Conservation (phyloP, 2,329 filamentous ascomycete species). For the Hysterium pulicare region DNA sequence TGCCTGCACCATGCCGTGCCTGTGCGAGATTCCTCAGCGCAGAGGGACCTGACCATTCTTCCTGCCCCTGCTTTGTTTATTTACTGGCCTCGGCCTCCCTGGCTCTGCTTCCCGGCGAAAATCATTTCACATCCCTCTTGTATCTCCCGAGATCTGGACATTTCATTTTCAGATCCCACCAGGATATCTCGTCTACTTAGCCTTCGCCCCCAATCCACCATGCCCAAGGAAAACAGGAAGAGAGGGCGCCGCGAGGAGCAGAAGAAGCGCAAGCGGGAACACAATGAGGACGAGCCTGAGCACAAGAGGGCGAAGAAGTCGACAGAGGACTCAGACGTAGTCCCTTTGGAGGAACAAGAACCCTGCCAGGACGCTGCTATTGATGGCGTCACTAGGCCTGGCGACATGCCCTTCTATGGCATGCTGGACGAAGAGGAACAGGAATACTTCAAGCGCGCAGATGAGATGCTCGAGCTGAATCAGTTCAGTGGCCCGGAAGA, state of each 20-base stretch:
- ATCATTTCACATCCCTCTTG: too few species aligned
- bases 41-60: too few species aligned
- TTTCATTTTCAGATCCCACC: not conserved
- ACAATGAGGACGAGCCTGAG: slow-evolving; percentile 36
- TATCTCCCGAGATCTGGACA: too few species aligned
- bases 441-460: slow-evolving; percentile 88
- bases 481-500: slow-evolving; percentile 73
- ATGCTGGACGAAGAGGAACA: slow-evolving; percentile 90
- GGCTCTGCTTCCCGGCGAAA: too few species aligned
- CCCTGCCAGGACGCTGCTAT: slow-evolving; percentile 18
- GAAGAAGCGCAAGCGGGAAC: slow-evolving; percentile 51
- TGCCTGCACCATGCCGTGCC: too few species aligned
- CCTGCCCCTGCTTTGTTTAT: too few species aligned
- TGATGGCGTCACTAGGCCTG: slow-evolving; percentile 32
- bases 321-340: slow-evolving; percentile 14
- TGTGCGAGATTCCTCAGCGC: too few species aligned
- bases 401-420: slow-evolving; percentile 80
- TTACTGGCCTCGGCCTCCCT: too few species aligned
- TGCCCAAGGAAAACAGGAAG: slow-evolving; percentile 60
- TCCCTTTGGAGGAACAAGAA: slow-evolving; percentile 12
- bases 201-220: slow-evolving; percentile 24
- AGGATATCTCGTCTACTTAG: not conserved
- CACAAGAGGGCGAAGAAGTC: slow-evolving; percentile 34
- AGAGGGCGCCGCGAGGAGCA: slow-evolving; percentile 53
- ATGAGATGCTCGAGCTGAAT: slow-evolving; percentile 86